Evolutionary conservation across 495 filamentous ascomycete species (phyloP).

Genomic region (Diplogelasinospora grovesii): DNA sequence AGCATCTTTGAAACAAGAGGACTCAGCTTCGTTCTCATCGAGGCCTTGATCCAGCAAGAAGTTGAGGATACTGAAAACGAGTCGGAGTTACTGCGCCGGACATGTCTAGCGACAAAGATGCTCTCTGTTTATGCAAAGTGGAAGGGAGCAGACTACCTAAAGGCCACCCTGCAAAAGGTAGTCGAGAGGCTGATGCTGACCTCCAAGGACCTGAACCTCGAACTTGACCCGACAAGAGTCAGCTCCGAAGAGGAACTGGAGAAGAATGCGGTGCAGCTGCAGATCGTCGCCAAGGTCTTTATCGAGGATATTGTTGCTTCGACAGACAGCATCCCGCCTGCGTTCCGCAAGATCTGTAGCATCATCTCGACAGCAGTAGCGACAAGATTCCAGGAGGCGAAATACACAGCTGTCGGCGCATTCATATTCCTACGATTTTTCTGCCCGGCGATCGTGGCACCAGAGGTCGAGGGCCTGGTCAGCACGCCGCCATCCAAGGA

Average conservation of each 20-base stretch:
- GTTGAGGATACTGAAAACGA: conserved; percentile 61
- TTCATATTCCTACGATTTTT: conserved; percentile 67
- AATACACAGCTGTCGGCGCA: conserved; percentile 61
- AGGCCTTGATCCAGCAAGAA: conserved; percentile 59
- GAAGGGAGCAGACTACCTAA: conserved; percentile 57
- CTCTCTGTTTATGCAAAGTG: conserved; percentile 61
- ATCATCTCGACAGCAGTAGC: conserved; percentile 54
- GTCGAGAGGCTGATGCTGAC: conserved; percentile 53
- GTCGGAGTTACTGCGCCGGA: conserved; percentile 54
- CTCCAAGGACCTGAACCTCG: conserved; percentile 55
- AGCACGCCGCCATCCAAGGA: conserved; percentile 51
- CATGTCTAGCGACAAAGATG: conserved; percentile 63
- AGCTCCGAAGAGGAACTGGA: conserved; percentile 50
- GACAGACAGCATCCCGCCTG: conserved; percentile 48
- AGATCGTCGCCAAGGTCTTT: conserved; percentile 56
- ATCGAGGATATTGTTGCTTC: conserved; percentile 61
- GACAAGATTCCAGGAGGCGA: conserved; percentile 56
- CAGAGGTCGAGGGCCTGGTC: conserved; percentile 58
- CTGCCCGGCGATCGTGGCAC: conserved; percentile 61
- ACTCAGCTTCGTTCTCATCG: conserved; percentile 50
- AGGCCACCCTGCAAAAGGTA: conserved; percentile 55
- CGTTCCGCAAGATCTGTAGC: conserved; percentile 58
- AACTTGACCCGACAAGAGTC: conserved; percentile 55
- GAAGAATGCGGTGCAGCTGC: conserved; percentile 53
- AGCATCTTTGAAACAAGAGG: conserved; percentile 63